Conservation (phyloP, 2,329 filamentous ascomycete species). For the Penicillium polonicum region DNA sequence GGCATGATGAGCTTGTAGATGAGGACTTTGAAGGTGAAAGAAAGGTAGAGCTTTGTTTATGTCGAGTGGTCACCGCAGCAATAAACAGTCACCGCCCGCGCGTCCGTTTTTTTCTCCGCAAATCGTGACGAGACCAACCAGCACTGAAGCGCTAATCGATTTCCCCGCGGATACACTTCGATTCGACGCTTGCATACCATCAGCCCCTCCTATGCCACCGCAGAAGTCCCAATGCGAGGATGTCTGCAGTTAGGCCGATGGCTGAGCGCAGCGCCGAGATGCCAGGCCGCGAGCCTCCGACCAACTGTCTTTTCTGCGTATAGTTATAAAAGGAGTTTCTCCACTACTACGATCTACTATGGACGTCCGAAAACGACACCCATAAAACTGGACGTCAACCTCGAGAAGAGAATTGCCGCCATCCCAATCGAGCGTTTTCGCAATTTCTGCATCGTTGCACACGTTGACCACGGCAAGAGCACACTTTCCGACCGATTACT, state of each 20-base stretch:
- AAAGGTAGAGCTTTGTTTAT: conserved; percentile 36
- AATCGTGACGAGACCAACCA: conserved; percentile 1
- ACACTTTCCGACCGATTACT: conserved; percentile 90
- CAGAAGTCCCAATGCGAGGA: conserved; percentile 47
- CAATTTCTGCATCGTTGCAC: conserved; percentile 98
- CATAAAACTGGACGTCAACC: conserved; percentile 43
- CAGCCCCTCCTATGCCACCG: conserved; percentile 32
- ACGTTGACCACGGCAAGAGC: conserved; percentile 98
- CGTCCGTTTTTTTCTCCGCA: conserved; percentile 36
- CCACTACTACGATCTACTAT: conserved; percentile 28
- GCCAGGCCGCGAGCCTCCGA: conserved; percentile 33
- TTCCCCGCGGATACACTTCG: neutral
- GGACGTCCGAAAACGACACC: conserved; percentile 20
- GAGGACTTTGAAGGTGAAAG: neutral
- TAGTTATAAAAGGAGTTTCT: conserved; percentile 32
- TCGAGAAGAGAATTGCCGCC: conserved; percentile 57
- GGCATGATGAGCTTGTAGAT: conserved; percentile 36
- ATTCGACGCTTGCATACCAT: conserved; percentile 5
- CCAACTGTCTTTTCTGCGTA: conserved; percentile 22
- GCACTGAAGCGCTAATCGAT: conserved; percentile 1
- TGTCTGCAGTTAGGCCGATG: conserved; percentile 48
- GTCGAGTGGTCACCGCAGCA: conserved; percentile 38
- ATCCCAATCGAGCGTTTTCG: conserved; percentile 60
- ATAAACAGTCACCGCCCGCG: conserved; percentile 32
- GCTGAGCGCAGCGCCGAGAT: conserved; percentile 43